A percentile compares a stretch with the other conserved stretches of the same genome.
Conservation (phyloP, 2,329 filamentous ascomycete species). For the Aspergillus versicolor region DNA sequence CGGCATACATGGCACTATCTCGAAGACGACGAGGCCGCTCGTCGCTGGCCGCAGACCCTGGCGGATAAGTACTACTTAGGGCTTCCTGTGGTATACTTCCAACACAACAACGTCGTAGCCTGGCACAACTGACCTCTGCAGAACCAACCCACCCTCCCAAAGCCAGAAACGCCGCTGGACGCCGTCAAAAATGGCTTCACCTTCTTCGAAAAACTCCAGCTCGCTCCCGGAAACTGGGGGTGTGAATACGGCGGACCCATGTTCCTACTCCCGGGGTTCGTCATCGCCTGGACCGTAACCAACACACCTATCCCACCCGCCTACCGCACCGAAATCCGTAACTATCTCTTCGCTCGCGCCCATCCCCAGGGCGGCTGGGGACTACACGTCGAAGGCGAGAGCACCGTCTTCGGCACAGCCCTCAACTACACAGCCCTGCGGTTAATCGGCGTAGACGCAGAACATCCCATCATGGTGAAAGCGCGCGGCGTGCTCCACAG, state of each 20-base stretch:
- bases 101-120: constrained; percentile 3
- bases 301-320: constrained; percentile 79
- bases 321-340: constrained; percentile 83
- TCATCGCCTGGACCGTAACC: constrained; percentile 85
- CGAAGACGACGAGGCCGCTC: constrained; percentile 64
- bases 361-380: constrained; percentile 96
- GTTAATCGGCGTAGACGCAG: constrained; percentile 76
- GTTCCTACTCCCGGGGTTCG: constrained; percentile 85
- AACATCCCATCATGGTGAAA: constrained; percentile 81
- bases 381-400: constrained; percentile 89
- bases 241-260: constrained; percentile 98
- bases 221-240: constrained; percentile 87
- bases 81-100: constrained; percentile 64
- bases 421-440: constrained; percentile 84
- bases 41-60: constrained; percentile 78
- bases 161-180: constrained; percentile 70
- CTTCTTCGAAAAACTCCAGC: constrained; percentile 87
- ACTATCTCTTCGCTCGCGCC: constrained; percentile 84
- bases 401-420: constrained; percentile 85
- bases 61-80: constrained; percentile 88
- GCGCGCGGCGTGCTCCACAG: constrained; percentile 79
- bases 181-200: constrained; percentile 77
- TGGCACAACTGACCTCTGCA: constrained; percentile 36
- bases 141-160: constrained; percentile 71
- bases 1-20: constrained; percentile 95